Conservation (phyloP, 2,329 filamentous ascomycete species). For the Myriosclerotinia duriaeana region DNA sequence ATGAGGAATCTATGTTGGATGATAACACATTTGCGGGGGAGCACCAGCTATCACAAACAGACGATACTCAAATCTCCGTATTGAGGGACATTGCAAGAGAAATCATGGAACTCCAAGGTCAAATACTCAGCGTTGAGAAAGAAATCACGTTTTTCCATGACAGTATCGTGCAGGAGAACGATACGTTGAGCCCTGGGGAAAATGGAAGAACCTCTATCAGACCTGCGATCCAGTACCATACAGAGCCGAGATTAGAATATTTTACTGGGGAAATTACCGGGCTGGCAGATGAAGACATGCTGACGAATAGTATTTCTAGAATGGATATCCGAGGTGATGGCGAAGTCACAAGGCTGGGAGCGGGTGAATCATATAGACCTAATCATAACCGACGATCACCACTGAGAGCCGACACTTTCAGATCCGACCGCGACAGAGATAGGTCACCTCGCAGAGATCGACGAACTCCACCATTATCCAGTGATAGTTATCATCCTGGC, state of each 20-base stretch:
- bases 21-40: neutral
- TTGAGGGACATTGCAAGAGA: too few relatives aligned
- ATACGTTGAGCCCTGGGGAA: neutral
- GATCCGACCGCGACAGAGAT: slow-evolving; percentile 34
- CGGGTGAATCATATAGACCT: slow-evolving; percentile 41
- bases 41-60: neutral
- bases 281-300: slow-evolving; percentile 1
- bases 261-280: neutral
- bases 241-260: neutral
- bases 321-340: slow-evolving; percentile 37
- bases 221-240: neutral
- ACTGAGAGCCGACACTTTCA: slow-evolving; percentile 35
- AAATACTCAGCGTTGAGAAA: too few relatives aligned
- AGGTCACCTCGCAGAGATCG: slow-evolving; percentile 34
- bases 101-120: too few relatives aligned
- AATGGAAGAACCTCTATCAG: neutral
- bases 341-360: slow-evolving; percentile 40
- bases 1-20: neutral
- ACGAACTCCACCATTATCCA: slow-evolving; percentile 34
- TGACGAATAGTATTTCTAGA: slow-evolving; percentile 25
- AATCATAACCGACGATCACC: slow-evolving; percentile 35
- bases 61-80: too few relatives aligned
- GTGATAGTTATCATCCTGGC: slow-evolving; percentile 37
- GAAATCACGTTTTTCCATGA: too few relatives aligned
- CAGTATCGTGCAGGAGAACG: neutral